Evolutionary conservation across 2,329 filamentous ascomycete species (phyloP).

Genomic region (Trichoderma cornu-damae): DNA sequence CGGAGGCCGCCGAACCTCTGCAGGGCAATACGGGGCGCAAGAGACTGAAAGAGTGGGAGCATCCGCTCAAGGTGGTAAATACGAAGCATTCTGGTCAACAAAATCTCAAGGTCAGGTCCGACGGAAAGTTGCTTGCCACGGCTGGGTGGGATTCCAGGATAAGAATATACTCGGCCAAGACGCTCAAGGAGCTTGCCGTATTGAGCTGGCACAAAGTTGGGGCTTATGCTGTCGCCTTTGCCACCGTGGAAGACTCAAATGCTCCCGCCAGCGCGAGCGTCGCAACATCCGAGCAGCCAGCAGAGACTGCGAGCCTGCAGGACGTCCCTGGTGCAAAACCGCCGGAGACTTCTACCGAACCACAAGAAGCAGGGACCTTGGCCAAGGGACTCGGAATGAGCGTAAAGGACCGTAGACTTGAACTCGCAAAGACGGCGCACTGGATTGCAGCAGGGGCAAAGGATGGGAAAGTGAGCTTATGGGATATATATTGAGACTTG

Average conservation of each 20-base stretch:
- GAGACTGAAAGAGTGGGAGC: constrained; percentile 32
- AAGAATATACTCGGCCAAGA: constrained; percentile 74
- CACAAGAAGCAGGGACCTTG: background rate
- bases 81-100: constrained; percentile 93
- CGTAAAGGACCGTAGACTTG: constrained; percentile 59
- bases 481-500: constrained; percentile 75
- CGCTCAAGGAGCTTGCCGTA: constrained; percentile 81
- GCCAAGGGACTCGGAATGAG: constrained; percentile 19
- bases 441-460: constrained; percentile 91
- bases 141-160: constrained; percentile 86
- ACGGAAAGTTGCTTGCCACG: constrained; percentile 79
- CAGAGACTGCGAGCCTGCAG: background rate
- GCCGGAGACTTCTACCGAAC: too few species aligned
- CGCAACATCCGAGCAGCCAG: background rate
- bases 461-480: constrained; percentile 90
- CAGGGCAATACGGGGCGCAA: constrained; percentile 16
- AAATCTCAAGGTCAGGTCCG: constrained; percentile 67
- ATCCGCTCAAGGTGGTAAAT: constrained; percentile 58
- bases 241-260: constrained; percentile 33
- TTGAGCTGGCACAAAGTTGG: constrained; percentile 91
- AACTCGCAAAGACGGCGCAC: constrained; percentile 65
- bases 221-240: constrained; percentile 77
- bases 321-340: background rate
- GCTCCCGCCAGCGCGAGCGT: background rate
- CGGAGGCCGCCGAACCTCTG: constrained; percentile 25